phyloP scores from a whole-genome alignment of 805 yeast genomes.

The Suhomyces kilbournensis region DNA sequence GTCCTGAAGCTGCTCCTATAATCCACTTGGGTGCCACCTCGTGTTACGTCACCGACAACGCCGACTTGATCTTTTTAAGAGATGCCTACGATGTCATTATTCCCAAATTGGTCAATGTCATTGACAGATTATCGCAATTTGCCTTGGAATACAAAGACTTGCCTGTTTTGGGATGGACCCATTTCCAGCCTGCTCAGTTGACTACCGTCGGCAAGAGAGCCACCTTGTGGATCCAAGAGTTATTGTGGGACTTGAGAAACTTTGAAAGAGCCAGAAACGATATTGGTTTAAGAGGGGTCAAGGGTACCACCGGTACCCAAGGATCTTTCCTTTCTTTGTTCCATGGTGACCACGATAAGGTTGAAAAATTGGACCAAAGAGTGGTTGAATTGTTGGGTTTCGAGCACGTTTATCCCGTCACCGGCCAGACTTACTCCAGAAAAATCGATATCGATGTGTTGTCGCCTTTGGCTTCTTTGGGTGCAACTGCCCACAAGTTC shows the following conservation, averaged over 20 bases:
- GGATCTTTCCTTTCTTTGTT: constrained; percentile 92
- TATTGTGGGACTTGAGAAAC: constrained; percentile 96
- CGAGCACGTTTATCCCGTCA: constrained; percentile 92
- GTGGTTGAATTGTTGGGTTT: constrained; percentile 93
- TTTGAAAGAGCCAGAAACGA: constrained; percentile 95
- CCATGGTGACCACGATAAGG: constrained; percentile 96
- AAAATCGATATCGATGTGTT: constrained; percentile 94
- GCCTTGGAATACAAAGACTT: constrained; percentile 90
- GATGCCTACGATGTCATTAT: constrained; percentile 92
- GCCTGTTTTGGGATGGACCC: constrained; percentile 99
- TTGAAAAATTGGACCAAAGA: constrained; percentile 85
- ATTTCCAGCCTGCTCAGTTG: constrained; percentile 98
- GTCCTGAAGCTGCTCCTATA: constrained; percentile 96
- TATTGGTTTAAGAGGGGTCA: constrained; percentile 94
- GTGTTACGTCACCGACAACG: constrained; percentile 96
- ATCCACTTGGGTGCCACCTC: constrained; percentile 98
- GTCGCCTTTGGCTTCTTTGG: constrained; percentile 89
- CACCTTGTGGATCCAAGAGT: constrained; percentile 95
- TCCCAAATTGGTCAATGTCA: constrained; percentile 94
- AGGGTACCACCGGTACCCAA: constrained; percentile 99
- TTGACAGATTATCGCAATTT: constrained; percentile 82
- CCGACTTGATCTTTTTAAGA: constrained; percentile 92
- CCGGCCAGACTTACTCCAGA: constrained; percentile 99
- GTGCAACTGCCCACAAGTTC: constrained; percentile 95
- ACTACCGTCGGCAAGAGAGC: constrained; percentile 99